Evolutionary conservation across 768 basidiomycete species (phyloP).

Genomic region (Suillus subalutaceus): DNA sequence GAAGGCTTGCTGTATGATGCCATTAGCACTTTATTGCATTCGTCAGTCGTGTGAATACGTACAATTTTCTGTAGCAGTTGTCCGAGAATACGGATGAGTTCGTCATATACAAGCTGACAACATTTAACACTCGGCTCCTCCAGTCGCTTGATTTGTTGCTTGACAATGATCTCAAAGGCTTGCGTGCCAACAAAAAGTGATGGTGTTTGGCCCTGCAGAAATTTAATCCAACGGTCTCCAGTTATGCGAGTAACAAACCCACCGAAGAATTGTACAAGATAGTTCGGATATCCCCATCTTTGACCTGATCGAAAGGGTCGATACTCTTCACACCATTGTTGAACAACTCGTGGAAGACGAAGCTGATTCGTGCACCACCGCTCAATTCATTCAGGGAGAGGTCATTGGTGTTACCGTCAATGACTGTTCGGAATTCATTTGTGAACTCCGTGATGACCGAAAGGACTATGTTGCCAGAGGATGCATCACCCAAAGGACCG

Average conservation of each 20-base stretch:
- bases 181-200: constrained; percentile 95
- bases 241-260: constrained; percentile 33
- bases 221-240: not conserved
- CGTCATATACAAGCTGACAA: constrained; percentile 95
- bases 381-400: constrained; percentile 93
- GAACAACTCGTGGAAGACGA: constrained; percentile 98
- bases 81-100: constrained; percentile 93
- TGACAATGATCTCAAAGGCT: constrained; percentile 98
- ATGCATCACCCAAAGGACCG: constrained; percentile 82
- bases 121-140: constrained; percentile 95
- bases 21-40: constrained; percentile 9
- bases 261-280: constrained; percentile 98
- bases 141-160: constrained; percentile 96
- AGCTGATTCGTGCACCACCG: constrained; percentile 98
- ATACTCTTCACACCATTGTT: constrained; percentile 95
- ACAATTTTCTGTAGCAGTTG: constrained; percentile 92
- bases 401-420: constrained; percentile 98
- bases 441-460: constrained; percentile 99
- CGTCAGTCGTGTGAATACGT: constrained; percentile 28
- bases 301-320: constrained; percentile 98
- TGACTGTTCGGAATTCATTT: constrained; percentile 92
- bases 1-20: constrained; percentile 78
- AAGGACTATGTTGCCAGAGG: constrained; percentile 89
- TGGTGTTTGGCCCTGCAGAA: constrained; percentile 84
- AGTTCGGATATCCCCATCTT: constrained; percentile 96